A percentile compares a stretch with the other conserved stretches of the same genome.
These are phyloP conservation scores for Aegilops bicornis DNA, from an alignment of 176 grass and related monocot genomes.

Conservation along the genomic window DNA sequence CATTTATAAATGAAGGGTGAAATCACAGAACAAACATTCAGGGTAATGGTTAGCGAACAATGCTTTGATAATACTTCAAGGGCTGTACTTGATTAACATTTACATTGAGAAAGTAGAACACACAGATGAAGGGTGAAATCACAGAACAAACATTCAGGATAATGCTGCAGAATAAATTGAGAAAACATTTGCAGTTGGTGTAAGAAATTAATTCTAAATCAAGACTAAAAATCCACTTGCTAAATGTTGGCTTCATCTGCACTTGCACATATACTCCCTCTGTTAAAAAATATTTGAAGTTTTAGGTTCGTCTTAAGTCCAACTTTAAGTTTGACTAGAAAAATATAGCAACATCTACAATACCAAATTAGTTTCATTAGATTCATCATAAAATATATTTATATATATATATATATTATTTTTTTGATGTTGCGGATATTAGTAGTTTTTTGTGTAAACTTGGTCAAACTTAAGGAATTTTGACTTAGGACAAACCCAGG, in stretches of 20 bases:
- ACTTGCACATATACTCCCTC: neutral
- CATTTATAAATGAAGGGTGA: neutral
- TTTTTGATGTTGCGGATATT: too few species aligned
- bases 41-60: neutral
- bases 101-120: neutral
- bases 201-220: neutral
- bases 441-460: too few species aligned
- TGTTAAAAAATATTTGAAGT: too few species aligned
- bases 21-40: neutral
- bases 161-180: neutral
- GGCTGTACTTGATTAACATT: neutral
- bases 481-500: too few species aligned
- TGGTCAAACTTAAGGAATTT: too few species aligned
- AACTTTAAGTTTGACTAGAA: too few species aligned
- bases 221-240: neutral
- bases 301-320: too few species aligned
- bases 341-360: too few species aligned
- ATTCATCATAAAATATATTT: too few species aligned
- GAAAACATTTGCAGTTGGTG: neutral
- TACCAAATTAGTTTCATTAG: too few species aligned
- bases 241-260: neutral
- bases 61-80: neutral
- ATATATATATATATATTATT: too few species aligned
- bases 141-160: neutral
- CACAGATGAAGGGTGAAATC: neutral